phyloP scores from a whole-genome alignment of 1,284 basidiomycete species.

The Pyrrhoderma lamaoense region DNA sequence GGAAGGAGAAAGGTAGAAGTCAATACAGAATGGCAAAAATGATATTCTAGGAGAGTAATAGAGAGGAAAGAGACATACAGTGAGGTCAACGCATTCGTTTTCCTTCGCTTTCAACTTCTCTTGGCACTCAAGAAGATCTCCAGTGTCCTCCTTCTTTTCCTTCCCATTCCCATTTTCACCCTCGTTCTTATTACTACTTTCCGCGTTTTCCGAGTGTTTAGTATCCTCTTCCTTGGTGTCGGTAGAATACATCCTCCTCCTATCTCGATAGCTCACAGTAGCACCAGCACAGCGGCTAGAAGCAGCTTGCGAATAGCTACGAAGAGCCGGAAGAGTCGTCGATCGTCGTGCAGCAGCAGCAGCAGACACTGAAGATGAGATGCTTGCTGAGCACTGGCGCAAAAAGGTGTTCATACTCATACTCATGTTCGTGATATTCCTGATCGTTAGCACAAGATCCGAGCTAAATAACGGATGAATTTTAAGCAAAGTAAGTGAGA shows the following conservation, averaged over 20 bases:
- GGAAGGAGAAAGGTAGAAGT: too few relatives aligned
- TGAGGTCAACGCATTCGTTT: conserved; percentile 65
- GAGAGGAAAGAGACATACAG: conserved; percentile 39
- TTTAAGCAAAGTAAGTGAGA: too few relatives aligned
- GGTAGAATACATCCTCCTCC: conserved; percentile 24
- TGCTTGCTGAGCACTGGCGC: conserved; percentile 47
- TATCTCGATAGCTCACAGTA: too few relatives aligned
- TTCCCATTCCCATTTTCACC: conserved; percentile 13
- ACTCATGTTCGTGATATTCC: too few relatives aligned
- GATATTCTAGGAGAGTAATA: conserved; percentile 6
- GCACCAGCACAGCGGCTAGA: conserved; percentile 10
- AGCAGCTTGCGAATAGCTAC: background rate
- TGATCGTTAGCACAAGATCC: too few relatives aligned
- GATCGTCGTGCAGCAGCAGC: conserved; percentile 5
- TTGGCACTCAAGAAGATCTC: conserved; percentile 29
- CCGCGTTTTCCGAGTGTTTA: conserved; percentile 24
- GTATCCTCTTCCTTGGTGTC: conserved; percentile 28
- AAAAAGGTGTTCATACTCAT: conserved; percentile 27
- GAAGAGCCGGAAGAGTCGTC: background rate
- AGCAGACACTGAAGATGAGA: conserved; percentile 33
- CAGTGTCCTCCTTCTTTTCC: conserved; percentile 13
- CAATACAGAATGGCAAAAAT: too few relatives aligned
- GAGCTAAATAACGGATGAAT: too few relatives aligned
- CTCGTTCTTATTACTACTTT: conserved; percentile 26
- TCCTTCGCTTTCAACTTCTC: conserved; percentile 65